These are phyloP conservation scores for Edaphochlamys debaryana DNA, from an alignment of 139 green algal genomes.

Conservation along the genomic window DNA sequence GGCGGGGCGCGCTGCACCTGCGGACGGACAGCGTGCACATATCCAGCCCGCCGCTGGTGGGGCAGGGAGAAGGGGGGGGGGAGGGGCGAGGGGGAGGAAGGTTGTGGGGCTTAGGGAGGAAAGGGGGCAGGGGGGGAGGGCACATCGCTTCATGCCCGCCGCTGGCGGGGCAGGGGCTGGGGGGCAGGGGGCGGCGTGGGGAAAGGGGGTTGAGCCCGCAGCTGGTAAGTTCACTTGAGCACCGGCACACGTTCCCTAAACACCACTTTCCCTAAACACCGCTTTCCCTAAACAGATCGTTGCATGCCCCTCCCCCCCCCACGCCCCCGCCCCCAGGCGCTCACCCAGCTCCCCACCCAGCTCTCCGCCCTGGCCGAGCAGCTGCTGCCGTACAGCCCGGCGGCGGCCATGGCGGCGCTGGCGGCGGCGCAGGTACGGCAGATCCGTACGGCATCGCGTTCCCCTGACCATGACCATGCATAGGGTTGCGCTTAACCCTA, in stretches of 20 bases:
- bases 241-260: no score
- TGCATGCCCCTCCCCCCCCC: neutral
- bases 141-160: no score
- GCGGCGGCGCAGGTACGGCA: constrained; percentile 16
- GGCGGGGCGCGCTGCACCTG: constrained; percentile 41
- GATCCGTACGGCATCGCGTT: no score
- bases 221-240: no score
- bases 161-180: no score
- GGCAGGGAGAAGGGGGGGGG: neutral
- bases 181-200: no score
- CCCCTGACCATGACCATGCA: no score
- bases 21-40: constrained; percentile 69
- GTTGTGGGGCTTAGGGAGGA: no score
- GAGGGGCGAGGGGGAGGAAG: neutral
- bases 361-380: constrained; percentile 66
- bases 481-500: no score
- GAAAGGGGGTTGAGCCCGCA: no score
- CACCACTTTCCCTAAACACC: neutral
- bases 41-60: constrained; percentile 50
- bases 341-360: constrained; percentile 59
- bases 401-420: constrained; percentile 54
- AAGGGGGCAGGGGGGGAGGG: no score
- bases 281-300: neutral
- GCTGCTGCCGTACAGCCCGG: constrained; percentile 49
- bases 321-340: neutral